Conservation (phyloP, 164 flowering plant genomes). For the Dillenia suffruticosa region DNA sequence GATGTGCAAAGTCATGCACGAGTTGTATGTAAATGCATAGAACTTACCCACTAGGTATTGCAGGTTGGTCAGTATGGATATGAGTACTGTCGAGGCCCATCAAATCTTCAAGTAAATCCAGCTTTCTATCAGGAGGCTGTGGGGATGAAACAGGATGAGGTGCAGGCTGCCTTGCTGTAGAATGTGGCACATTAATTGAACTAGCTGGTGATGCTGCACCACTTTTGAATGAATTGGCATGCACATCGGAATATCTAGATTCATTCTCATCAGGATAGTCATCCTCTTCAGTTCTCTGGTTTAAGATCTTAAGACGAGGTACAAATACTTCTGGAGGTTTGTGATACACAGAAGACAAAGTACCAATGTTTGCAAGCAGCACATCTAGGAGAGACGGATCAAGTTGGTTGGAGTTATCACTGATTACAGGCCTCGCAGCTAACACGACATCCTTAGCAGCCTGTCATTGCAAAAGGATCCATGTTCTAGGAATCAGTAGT, state of each 20-base stretch:
- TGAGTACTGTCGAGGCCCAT: constrained; percentile 83
- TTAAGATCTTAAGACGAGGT: constrained; percentile 63
- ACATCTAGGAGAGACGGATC: constrained; percentile 95
- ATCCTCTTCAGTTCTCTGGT: constrained; percentile 86
- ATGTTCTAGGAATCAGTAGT: neutral
- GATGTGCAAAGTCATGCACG: no score
- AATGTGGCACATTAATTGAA: constrained; percentile 38
- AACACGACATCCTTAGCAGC: constrained; percentile 99
- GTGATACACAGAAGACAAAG: constrained; percentile 96
- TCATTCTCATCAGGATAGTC: constrained; percentile 87
- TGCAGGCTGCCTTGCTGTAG: constrained; percentile 36
- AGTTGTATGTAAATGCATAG: neutral
- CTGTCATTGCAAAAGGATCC: constrained; percentile 25
- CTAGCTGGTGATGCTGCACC: constrained; percentile 52
- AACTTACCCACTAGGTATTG: constrained; percentile 61
- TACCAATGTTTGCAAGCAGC: constrained; percentile 95
- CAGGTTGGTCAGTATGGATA: constrained; percentile 78
- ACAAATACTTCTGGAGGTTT: constrained; percentile 97
- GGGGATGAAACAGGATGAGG: constrained; percentile 40
- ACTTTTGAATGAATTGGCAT: constrained; percentile 48
- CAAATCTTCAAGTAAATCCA: constrained; percentile 91
- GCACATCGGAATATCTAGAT: constrained; percentile 64
- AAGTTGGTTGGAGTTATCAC: constrained; percentile 93
- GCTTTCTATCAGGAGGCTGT: constrained; percentile 56
- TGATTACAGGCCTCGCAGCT: constrained; percentile 98